Evolutionary conservation across 2,329 filamentous ascomycete genomes (phyloP).

Genomic region (Aspergillus carbonarius): DNA sequence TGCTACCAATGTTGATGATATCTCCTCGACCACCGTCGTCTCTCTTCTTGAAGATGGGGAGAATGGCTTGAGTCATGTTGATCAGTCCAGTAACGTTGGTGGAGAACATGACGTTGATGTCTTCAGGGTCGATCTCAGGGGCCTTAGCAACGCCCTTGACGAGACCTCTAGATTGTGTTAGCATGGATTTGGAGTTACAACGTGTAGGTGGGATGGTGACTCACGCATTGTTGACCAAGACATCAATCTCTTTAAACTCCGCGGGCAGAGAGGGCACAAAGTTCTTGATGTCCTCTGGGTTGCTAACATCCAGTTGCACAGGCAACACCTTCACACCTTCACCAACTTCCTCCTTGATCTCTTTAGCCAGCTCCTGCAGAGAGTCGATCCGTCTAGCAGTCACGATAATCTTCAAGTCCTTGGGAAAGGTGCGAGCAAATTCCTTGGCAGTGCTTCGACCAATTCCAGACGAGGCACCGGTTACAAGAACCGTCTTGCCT

Average conservation of each 20-base stretch:
- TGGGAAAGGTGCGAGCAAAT: constrained; percentile 82
- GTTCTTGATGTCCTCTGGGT: constrained; percentile 67
- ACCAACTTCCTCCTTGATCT: constrained; percentile 75
- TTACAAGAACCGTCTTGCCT: constrained; percentile 90
- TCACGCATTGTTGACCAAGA: constrained; percentile 95
- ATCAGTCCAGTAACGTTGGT: constrained; percentile 96
- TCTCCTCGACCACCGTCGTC: constrained; percentile 76
- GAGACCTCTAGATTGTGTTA: constrained; percentile 62
- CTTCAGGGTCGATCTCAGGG: constrained; percentile 75
- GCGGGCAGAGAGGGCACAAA: constrained; percentile 74
- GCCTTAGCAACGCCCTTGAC: constrained; percentile 86
- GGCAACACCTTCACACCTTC: constrained; percentile 78
- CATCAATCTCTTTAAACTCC: constrained; percentile 80
- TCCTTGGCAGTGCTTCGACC: constrained; percentile 74
- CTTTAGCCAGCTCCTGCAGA: constrained; percentile 70
- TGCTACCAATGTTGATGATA: constrained; percentile 92
- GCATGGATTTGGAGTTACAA: not conserved
- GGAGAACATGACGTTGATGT: constrained; percentile 82
- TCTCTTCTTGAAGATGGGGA: constrained; percentile 73
- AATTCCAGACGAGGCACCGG: constrained; percentile 91
- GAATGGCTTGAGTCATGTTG: constrained; percentile 90
- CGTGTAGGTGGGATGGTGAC: constrained; percentile 44
- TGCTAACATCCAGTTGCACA: constrained; percentile 83
- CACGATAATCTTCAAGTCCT: constrained; percentile 77
- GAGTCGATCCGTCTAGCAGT: constrained; percentile 83